Percentiles rank a stretch among this genome's conserved stretches.
Evolutionary conservation across 352 stramenopile species (phyloP).

Genomic region (Phytophthora uliginosa): DNA sequence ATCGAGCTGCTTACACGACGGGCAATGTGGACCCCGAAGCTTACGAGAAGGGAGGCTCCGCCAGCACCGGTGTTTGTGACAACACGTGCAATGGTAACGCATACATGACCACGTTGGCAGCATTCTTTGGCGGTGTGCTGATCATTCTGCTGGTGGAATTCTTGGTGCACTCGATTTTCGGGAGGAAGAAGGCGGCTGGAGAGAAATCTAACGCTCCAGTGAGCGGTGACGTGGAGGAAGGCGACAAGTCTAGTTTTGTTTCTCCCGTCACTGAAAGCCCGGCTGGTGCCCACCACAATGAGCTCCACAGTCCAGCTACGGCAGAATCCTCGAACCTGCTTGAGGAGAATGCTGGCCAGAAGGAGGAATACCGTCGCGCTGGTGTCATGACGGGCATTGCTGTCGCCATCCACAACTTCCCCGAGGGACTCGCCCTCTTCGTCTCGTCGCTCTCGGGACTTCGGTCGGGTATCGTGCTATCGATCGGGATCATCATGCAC

Average conservation of each 20-base stretch:
- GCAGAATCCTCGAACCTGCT: conserved; percentile 34
- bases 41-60: conserved; percentile 67
- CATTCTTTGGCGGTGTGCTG: conserved; percentile 64
- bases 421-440: conserved; percentile 97
- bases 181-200: conserved; percentile 18
- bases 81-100: conserved; percentile 68
- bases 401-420: conserved; percentile 98
- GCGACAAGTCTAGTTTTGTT: conserved; percentile 14
- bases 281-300: neutral
- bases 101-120: conserved; percentile 52
- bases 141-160: conserved; percentile 79
- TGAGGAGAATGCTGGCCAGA: conserved; percentile 19
- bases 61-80: conserved; percentile 56
- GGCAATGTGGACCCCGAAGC: conserved; percentile 64
- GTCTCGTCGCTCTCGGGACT: conserved; percentile 94
- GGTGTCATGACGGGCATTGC: conserved; percentile 95
- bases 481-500: conserved; percentile 97
- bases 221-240: conserved; percentile 2
- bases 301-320: conserved; percentile 1
- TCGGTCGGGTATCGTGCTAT: conserved; percentile 90
- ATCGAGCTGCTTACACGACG: conserved; percentile 59
- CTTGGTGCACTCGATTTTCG: conserved; percentile 66
- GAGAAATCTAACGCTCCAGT: conserved; percentile 34
- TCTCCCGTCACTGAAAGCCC: conserved; percentile 12
- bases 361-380: conserved; percentile 79